phyloP scores from a whole-genome alignment of 2,329 filamentous ascomycete species.

The Dactylonectria estremocensis region DNA sequence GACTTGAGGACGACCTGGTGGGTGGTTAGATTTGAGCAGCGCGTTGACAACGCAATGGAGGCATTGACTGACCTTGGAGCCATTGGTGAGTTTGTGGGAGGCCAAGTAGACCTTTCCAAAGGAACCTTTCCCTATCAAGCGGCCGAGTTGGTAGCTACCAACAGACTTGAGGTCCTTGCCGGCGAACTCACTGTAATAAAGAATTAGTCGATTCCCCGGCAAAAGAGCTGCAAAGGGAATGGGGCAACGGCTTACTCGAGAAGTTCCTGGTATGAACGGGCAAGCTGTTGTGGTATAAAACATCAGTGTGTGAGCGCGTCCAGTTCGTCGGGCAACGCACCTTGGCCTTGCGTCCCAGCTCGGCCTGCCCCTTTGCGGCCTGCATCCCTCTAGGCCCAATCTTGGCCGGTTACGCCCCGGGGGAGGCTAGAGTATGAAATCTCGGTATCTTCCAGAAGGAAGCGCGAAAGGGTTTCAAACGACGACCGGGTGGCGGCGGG shows the following conservation, averaged over 20 bases:
- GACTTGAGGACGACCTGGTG: slow-evolving; percentile 95
- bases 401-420: slow-evolving; percentile 42
- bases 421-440: slow-evolving; percentile 34
- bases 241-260: slow-evolving; percentile 79
- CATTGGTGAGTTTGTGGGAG: slow-evolving; percentile 97
- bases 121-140: slow-evolving; percentile 95
- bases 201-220: slow-evolving; percentile 21
- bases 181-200: slow-evolving; percentile 85
- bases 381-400: slow-evolving; percentile 62
- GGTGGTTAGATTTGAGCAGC: slow-evolving; percentile 22
- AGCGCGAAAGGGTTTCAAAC: slow-evolving; percentile 28
- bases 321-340: slow-evolving; percentile 50
- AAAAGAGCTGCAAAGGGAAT: neutral
- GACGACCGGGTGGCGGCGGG: slow-evolving; percentile 28
- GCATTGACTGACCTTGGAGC: slow-evolving; percentile 81
- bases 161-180: slow-evolving; percentile 92
- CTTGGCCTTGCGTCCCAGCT: slow-evolving; percentile 76
- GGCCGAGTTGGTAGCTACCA: slow-evolving; percentile 93
- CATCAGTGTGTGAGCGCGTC: slow-evolving; percentile 6
- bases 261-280: slow-evolving; percentile 95
- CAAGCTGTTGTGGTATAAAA: slow-evolving; percentile 74
- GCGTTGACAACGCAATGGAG: neutral
- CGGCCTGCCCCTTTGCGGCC: slow-evolving; percentile 69
- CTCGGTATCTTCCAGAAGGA: slow-evolving; percentile 17
- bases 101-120: slow-evolving; percentile 99